A percentile compares a stretch with the other conserved stretches of the same genome.
phyloP scores from a whole-genome alignment of 31 red algal genomes.

The Asparagopsis taxiformis region DNA sequence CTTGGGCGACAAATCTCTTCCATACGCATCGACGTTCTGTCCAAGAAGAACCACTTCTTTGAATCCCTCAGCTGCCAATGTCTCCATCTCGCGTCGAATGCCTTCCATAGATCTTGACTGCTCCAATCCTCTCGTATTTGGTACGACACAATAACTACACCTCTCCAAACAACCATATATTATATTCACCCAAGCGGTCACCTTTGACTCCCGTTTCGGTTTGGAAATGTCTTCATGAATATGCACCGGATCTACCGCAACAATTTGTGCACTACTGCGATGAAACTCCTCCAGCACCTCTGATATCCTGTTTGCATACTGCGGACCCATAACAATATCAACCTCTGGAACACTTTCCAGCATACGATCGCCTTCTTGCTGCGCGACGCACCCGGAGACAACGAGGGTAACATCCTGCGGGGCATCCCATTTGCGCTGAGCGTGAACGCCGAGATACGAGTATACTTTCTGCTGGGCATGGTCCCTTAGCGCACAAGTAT shows the following conservation, averaged over 20 bases:
- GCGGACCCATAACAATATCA: slow-evolving; percentile 92
- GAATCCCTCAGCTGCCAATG: slow-evolving; percentile 52
- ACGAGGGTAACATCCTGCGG: slow-evolving; percentile 66
- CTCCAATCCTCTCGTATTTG: slow-evolving; percentile 81
- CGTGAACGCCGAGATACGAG: slow-evolving; percentile 71
- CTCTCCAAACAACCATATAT: slow-evolving; percentile 82
- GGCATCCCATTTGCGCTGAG: slow-evolving; percentile 62
- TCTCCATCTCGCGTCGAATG: slow-evolving; percentile 69
- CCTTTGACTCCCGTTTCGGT: slow-evolving; percentile 42
- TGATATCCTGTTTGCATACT: slow-evolving; percentile 84
- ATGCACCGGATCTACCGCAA: slow-evolving; percentile 83
- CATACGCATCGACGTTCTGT: slow-evolving; percentile 91
- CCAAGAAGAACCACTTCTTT: slow-evolving; percentile 82
- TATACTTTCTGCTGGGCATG: slow-evolving; percentile 95
- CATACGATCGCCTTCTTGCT: slow-evolving; percentile 74
- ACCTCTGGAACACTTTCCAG: slow-evolving; percentile 68
- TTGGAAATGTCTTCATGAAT: slow-evolving; percentile 78
- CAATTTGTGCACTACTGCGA: slow-evolving; percentile 65
- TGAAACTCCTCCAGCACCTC: slow-evolving; percentile 61
- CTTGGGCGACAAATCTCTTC: slow-evolving; percentile 64
- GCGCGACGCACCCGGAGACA: slow-evolving; percentile 89
- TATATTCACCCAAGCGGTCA: slow-evolving; percentile 90
- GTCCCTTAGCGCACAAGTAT: slow-evolving; percentile 93
- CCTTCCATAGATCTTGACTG: slow-evolving; percentile 66
- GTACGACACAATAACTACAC: slow-evolving; percentile 69